phyloP scores from a whole-genome alignment of 495 filamentous ascomycete species.

The Podospora pseudocomata region DNA sequence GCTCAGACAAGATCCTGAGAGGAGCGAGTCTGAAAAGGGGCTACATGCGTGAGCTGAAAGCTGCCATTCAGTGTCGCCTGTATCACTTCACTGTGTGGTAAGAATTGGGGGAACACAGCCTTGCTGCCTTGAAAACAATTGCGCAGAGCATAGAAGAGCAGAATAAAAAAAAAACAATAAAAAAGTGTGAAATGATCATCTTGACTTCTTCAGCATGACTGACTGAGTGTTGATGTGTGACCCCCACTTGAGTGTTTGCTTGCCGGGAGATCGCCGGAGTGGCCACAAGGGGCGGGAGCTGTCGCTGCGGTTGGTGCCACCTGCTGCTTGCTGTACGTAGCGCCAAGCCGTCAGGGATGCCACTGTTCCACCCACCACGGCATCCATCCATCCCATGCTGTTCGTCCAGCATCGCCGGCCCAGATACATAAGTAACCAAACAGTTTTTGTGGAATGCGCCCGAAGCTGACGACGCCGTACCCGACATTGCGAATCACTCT shows the following conservation, averaged over 20 bases:
- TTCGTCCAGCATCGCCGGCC: neutral
- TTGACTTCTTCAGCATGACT: neutral
- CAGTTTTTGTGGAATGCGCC: neutral
- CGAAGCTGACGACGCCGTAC: neutral
- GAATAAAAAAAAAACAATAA: neutral
- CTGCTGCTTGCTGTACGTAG: neutral
- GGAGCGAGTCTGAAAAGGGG: neutral
- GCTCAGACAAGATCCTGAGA: neutral
- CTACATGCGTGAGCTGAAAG: neutral
- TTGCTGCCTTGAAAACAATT: neutral
- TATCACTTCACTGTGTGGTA: neutral
- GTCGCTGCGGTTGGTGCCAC: neutral
- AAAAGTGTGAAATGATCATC: neutral
- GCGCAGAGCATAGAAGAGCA: neutral
- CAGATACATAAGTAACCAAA: neutral
- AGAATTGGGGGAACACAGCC: neutral
- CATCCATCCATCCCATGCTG: neutral
- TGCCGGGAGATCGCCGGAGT: neutral
- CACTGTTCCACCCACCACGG: neutral
- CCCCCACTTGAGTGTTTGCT: neutral
- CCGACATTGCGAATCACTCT: neutral
- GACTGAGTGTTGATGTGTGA: slow-evolving; percentile 1
- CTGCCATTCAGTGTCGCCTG: neutral
- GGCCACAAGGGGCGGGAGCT: neutral
- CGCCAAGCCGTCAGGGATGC: neutral